Evolutionary conservation across 495 filamentous ascomycete genomes (phyloP), one percentile per base, ranked within the genome.

Genomic region (Hypoxylon lenormandii): DNA sequence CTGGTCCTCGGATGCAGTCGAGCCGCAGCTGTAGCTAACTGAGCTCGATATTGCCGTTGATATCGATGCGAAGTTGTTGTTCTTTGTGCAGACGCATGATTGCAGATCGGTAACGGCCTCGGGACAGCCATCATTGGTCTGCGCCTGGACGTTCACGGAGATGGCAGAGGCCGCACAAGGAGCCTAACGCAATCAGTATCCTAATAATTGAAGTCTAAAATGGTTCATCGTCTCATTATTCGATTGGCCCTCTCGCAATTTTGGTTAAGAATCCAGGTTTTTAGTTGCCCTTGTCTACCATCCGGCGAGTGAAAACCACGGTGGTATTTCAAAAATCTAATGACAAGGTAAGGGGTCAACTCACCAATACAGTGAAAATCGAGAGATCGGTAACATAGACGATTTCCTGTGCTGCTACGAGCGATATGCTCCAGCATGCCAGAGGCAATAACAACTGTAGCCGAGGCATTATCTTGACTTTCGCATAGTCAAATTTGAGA

Each of bases 51-150:
- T 73, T 7, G 37, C 66, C 4, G 73, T 69, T 22, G 74, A 70
- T 51, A 85, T 74, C 6, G 77, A 78, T 6, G 69, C 74, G n/a
- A 78, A 74, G 69, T 81, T 81, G 43, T 77, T 73, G 70, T 82
- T 78, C 62, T 85, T 81, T 50, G 81, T 81, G 71, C 83, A 85
- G 26, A 82, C 74, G 37, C 83, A 85, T 7, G 75, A 79, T 66
- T 82, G 80, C 0, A 85, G 77, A 8, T 76, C 78, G 1, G 78
- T 74, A 7, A 75, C 76, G 16, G 57, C 74, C 11, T 77, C 54
- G 11, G 81, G 81, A 42, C 83, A 85, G 33, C 72, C 64, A 26
- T 75, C 53, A 36, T 71, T 50, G 2, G 83, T 84, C 42, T 77
- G 74, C n/a, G 58, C 15, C 61, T 80, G 72, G 57, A 85, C 69